Evolutionary conservation across 208 protist species (phyloP).

Genomic region (Leishmania braziliensis): DNA sequence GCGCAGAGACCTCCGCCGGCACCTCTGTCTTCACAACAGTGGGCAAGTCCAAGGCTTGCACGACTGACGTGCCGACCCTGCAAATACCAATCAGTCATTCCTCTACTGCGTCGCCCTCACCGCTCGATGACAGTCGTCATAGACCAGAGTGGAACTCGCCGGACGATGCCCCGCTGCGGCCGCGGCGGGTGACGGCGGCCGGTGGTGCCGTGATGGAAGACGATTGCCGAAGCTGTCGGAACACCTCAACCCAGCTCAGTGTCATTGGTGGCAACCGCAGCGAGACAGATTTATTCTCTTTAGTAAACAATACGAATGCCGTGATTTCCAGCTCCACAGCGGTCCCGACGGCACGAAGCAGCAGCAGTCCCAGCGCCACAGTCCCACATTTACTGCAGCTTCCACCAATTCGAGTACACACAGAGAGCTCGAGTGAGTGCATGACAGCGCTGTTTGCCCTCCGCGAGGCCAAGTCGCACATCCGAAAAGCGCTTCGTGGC

Average conservation of each 20-base stretch:
- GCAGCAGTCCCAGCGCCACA: constrained; percentile 2
- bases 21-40: not conserved
- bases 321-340: not conserved
- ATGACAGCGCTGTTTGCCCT: constrained; percentile 63
- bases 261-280: not conserved
- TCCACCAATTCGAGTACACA: constrained; percentile 20
- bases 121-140: constrained; percentile 8
- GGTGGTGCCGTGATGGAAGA: constrained; percentile 16
- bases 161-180: constrained; percentile 20
- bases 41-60: not conserved
- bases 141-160: constrained; percentile 24
- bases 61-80: constrained; percentile 29
- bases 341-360: constrained; percentile 5
- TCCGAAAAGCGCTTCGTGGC: constrained; percentile 57
- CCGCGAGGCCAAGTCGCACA: constrained; percentile 45
- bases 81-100: constrained; percentile 11
- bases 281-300: not conserved
- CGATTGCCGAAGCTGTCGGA: constrained; percentile 19
- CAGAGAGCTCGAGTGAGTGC: constrained; percentile 61
- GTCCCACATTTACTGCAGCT: not conserved
- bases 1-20: not conserved
- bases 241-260: constrained; percentile 9
- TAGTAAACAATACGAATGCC: not conserved
- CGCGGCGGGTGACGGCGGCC: constrained; percentile 1
- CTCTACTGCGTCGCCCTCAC: constrained; percentile 3